Evolutionary conservation across 2,329 filamentous ascomycete species (phyloP).

Genomic region (Aspergillus carbonarius): DNA sequence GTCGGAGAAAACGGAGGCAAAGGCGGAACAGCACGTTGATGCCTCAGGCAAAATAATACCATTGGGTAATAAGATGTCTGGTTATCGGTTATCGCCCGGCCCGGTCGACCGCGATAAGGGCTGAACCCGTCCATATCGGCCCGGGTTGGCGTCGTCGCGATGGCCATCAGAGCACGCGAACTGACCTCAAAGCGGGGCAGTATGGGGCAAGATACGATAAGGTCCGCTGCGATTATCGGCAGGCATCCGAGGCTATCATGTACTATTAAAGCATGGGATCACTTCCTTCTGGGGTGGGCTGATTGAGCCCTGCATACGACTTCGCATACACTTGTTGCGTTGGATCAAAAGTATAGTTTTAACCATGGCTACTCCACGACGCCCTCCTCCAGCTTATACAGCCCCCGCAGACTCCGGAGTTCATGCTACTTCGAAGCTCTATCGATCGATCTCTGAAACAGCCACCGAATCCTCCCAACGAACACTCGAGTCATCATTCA

Average conservation of each 20-base stretch:
- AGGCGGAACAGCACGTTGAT: neutral
- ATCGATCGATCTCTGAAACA: conserved; percentile 38
- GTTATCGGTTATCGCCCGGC: conserved; percentile 3
- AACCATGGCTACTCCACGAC: conserved; percentile 27
- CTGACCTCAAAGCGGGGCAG: conserved; percentile 1
- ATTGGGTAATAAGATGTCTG: neutral
- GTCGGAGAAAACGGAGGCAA: conserved; percentile 14
- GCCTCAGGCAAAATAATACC: conserved; percentile 12
- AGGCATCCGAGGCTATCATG: conserved; percentile 1
- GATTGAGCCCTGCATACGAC: neutral
- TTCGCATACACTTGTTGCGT: neutral
- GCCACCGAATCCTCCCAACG: conserved; percentile 31
- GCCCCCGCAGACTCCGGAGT: conserved; percentile 37
- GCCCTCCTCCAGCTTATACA: conserved; percentile 41
- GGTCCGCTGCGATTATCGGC: conserved; percentile 7
- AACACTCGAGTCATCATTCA: conserved; percentile 50
- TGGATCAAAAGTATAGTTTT: neutral
- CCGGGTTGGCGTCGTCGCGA: neutral
- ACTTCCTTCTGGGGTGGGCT: neutral
- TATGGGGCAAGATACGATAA: conserved; percentile 4
- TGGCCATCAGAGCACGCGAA: neutral
- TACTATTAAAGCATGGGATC: neutral
- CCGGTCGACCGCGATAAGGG: conserved; percentile 4
- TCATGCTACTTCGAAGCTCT: conserved; percentile 37
- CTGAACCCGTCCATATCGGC: neutral